Evolutionary conservation across 495 filamentous ascomycete genomes (phyloP).

Genomic region (Penicillium lagena): DNA sequence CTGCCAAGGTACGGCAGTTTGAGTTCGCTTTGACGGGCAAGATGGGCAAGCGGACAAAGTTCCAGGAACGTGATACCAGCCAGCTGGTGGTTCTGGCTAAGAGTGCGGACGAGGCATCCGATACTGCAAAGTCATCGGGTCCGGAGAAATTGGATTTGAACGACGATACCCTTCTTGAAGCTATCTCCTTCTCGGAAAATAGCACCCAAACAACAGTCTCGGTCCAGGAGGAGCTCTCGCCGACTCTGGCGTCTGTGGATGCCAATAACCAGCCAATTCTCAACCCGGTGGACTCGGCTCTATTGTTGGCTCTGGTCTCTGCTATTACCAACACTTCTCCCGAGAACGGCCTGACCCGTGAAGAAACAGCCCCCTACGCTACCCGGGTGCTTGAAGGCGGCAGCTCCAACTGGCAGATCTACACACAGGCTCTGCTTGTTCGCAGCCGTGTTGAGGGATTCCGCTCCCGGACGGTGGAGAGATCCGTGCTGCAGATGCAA

Average conservation of each 20-base stretch:
- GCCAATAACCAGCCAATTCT: conserved; percentile 79
- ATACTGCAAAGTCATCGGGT: conserved; percentile 19
- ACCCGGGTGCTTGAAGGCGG: conserved; percentile 81
- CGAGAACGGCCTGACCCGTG: conserved; percentile 75
- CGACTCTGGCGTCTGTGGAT: conserved; percentile 53
- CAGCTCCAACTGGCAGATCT: conserved; percentile 95
- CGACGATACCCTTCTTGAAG: conserved; percentile 89
- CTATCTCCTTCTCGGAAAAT: conserved; percentile 59
- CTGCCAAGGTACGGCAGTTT: conserved; percentile 58
- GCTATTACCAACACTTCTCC: conserved; percentile 87
- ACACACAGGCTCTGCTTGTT: conserved; percentile 85
- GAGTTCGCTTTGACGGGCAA: conserved; percentile 80
- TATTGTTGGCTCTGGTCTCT: conserved; percentile 73
- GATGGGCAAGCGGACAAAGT: conserved; percentile 87
- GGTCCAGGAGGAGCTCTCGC: conserved; percentile 52
- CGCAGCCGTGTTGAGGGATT: conserved; percentile 85
- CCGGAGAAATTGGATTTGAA: conserved; percentile 72
- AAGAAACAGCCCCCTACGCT: conserved; percentile 89
- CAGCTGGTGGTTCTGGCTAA: conserved; percentile 89
- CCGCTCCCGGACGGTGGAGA: conserved; percentile 75
- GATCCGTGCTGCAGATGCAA: conserved; percentile 89
- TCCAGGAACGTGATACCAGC: conserved; percentile 80
- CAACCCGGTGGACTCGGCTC: conserved; percentile 74
- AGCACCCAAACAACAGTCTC: conserved; percentile 34
- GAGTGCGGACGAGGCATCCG: conserved; percentile 42